A percentile compares a stretch with the other conserved stretches of the same genome.
Conservation (phyloP, 2,329 filamentous ascomycete genomes). For the Fusarium ramigenum region DNA sequence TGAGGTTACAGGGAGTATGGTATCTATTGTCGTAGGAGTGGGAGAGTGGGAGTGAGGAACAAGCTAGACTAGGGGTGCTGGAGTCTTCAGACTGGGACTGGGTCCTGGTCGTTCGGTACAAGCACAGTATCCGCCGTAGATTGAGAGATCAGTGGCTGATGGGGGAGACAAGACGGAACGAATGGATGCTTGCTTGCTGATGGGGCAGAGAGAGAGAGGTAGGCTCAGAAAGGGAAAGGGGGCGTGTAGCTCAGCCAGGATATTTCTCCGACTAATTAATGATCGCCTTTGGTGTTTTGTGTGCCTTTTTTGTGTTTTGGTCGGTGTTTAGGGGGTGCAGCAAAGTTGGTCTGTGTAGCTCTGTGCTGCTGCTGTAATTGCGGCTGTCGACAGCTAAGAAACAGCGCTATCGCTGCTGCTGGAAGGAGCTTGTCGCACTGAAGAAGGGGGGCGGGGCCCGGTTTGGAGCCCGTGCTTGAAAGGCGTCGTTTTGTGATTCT, state of each 20-base stretch:
- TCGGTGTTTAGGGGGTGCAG: conserved; percentile 10
- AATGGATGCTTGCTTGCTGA: conserved; percentile 1
- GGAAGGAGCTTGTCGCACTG: conserved; percentile 8
- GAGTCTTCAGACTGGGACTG: conserved; percentile 12
- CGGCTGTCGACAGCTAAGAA: not conserved
- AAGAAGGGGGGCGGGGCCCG: conserved; percentile 1
- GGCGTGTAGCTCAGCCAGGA: conserved; percentile 21
- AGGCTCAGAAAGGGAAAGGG: conserved; percentile 10
- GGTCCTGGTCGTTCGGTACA: conserved; percentile 5
- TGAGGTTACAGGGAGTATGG: not conserved
- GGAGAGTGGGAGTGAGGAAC: conserved; percentile 1
- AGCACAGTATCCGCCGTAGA: conserved; percentile 1
- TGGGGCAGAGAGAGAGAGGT: not conserved
- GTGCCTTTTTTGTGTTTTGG: conserved; percentile 9
- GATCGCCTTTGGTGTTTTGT: conserved; percentile 31
- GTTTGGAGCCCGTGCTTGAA: conserved; percentile 3
- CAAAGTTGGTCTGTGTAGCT: not conserved
- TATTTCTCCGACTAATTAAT: conserved; percentile 40
- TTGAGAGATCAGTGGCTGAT: conserved; percentile 19
- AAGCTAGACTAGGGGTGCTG: conserved; percentile 31
- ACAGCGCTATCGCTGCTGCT: not conserved
- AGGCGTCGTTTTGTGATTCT: not conserved
- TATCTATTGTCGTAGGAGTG: not conserved
- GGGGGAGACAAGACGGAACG: conserved; percentile 19
- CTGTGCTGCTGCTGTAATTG: not conserved